A percentile compares a stretch with the other conserved stretches of the same genome.
Evolutionary conservation across 805 yeast species (phyloP).

Genomic region (Kodamaea sagamina): DNA sequence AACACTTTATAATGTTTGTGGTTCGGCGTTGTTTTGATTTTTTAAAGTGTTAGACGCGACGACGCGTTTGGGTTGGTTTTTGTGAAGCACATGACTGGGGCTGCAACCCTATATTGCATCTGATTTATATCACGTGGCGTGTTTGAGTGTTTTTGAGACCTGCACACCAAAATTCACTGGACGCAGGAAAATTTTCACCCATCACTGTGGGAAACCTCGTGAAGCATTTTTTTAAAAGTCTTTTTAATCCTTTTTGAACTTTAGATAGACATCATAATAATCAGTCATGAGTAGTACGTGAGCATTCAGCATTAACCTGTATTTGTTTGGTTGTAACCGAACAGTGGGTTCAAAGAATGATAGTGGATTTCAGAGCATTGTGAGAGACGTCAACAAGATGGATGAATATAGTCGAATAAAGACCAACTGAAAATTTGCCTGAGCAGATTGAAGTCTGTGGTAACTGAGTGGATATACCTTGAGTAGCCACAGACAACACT

Average conservation of each 20-base stretch:
- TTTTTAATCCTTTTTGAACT: slow-evolving; percentile 19
- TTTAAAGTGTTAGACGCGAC: too few species aligned
- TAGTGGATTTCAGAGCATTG: neutral
- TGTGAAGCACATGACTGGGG: slow-evolving; percentile 1
- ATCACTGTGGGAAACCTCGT: slow-evolving; percentile 6
- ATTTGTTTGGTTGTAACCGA: neutral
- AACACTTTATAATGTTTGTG: too few species aligned
- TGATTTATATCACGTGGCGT: neutral
- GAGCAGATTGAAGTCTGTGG: too few species aligned
- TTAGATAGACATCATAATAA: slow-evolving; percentile 31
- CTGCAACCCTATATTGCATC: slow-evolving; percentile 1
- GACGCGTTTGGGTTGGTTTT: too few species aligned
- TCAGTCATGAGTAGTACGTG: slow-evolving; percentile 77
- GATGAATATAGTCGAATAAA: too few species aligned
- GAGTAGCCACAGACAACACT: too few species aligned
- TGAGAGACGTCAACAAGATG: neutral
- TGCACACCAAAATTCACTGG: too few species aligned
- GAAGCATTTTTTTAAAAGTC: slow-evolving; percentile 14
- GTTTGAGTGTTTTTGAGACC: too few species aligned
- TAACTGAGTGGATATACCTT: too few species aligned
- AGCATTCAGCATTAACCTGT: slow-evolving; percentile 16
- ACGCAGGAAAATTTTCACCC: slow-evolving; percentile 19
- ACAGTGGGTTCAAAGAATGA: neutral
- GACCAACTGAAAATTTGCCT: too few species aligned
- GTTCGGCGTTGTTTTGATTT: too few species aligned